Base-by-base conservation (phyloP, 176 grass and related monocot species). In the Carex cristatella region DNA sequence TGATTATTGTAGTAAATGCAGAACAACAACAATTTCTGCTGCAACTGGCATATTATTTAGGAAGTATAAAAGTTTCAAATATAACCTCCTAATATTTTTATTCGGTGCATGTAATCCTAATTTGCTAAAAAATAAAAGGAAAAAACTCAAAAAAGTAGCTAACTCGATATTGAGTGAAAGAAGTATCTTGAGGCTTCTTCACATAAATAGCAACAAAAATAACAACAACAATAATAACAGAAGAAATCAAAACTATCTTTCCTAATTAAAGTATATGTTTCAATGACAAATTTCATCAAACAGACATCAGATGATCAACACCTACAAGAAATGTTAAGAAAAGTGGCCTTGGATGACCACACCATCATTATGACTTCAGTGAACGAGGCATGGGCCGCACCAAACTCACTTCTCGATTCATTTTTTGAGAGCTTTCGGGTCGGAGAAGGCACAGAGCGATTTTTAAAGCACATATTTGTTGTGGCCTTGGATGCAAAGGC, bases 341-440 rank as follows among this genome's bases (percentile, higher is more conserved):
- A 61, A 19, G 88, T 78, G 30, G 94, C 90, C 3, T 83, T 72
- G 48, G 87, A 94, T 10, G 84, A 91, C 31, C 76, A 77, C 62
- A 97, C 88, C 28, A 92, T 97, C 76, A 94, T 97, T 6, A 38
- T 97, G 57, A 94, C 90, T 35, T 73, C 83, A 11, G 84, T 92
- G 83, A 97, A 92, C 53, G 94, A 89, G 6, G 90, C 87, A 5
- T 97, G 94, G 92, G 81, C 90, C 16, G 69, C 49, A 54, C 85
- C 87, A 1, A 58, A 80, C 27, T 92, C 94, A 0, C 82, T 94
- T 2, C 85, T 97, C 0, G 92, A 94, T 65, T 76, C 90, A 73
- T 94, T 88, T 82, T 87, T 77, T 15, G 88, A 91, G 37, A 84
- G 94, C 77, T 97, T 97, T 86, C 80, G 35, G 48, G 83, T 63